phyloP scores from a whole-genome alignment of 495 filamentous ascomycete species.

The Staphylotrichum longicolle region DNA sequence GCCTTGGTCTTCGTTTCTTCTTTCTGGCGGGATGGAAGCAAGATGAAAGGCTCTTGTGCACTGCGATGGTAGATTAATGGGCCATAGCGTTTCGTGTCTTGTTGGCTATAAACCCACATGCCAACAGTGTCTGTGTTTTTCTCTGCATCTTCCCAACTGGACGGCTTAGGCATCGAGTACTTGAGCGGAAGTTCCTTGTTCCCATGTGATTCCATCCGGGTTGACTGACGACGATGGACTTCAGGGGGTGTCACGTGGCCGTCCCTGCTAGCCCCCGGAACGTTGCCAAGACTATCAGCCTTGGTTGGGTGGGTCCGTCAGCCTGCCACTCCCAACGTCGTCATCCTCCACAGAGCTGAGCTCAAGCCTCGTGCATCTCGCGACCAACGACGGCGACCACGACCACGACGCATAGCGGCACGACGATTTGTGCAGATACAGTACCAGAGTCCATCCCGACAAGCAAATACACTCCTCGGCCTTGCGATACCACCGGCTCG shows the following conservation, averaged over 20 bases:
- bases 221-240: too few species aligned
- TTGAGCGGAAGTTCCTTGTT: too few species aligned
- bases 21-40: too few species aligned
- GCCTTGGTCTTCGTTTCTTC: too few species aligned
- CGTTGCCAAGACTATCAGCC: constrained; percentile 12
- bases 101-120: too few species aligned
- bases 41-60: too few species aligned
- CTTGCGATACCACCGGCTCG: neutral
- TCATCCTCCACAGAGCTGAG: constrained; percentile 8
- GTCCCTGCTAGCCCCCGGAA: neutral
- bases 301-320: constrained; percentile 15
- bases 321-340: constrained; percentile 19
- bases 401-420: neutral
- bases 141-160: too few species aligned
- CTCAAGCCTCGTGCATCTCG: constrained; percentile 8
- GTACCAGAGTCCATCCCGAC: neutral
- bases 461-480: neutral
- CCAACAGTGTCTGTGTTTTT: too few species aligned
- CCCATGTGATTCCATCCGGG: too few species aligned
- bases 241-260: constrained; percentile 11
- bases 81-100: too few species aligned
- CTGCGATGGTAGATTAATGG: too few species aligned
- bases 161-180: too few species aligned
- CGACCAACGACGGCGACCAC: constrained; percentile 2
- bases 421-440: neutral